Percentiles rank a stretch among this genome's conserved stretches.
Evolutionary conservation across 2,329 filamentous ascomycete genomes (phyloP).

Genomic region (Tolypocladium sp.): DNA sequence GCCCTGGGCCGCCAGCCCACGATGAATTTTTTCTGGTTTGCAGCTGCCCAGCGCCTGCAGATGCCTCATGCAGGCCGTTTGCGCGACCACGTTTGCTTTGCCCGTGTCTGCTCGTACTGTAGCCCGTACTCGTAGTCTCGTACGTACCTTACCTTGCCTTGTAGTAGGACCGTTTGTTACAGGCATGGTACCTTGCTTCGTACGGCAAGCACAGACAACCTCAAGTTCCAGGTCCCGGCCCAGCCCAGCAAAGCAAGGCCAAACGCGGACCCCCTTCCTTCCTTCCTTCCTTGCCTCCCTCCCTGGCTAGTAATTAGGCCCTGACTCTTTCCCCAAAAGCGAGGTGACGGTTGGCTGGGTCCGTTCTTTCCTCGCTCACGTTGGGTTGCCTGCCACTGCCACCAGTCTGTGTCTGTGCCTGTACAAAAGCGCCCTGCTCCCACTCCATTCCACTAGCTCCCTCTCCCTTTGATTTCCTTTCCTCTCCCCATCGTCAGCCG

Average conservation of each 20-base stretch:
- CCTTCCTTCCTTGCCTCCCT: conserved; percentile 2
- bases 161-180: neutral
- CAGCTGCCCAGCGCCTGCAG: neutral
- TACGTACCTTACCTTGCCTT: neutral
- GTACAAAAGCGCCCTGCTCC: conserved; percentile 12
- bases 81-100: neutral
- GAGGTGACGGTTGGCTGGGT: conserved; percentile 1
- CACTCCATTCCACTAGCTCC: conserved; percentile 4
- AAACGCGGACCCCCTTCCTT: neutral
- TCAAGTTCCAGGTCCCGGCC: neutral
- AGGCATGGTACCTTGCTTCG: neutral
- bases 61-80: neutral
- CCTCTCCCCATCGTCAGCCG: conserved; percentile 4
- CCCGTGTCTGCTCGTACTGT: neutral
- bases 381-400: neutral
- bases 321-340: conserved; percentile 4
- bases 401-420: neutral
- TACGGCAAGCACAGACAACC: neutral
- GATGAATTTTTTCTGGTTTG: conserved; percentile 1
- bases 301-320: conserved; percentile 3
- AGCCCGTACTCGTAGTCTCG: too few species aligned
- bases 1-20: conserved; percentile 3
- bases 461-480: conserved; percentile 4
- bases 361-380: conserved; percentile 3
- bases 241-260: neutral